These are phyloP conservation scores for Dactylonectria macrodidyma DNA, from an alignment of 2,329 filamentous ascomycete species.

Conservation along the genomic window DNA sequence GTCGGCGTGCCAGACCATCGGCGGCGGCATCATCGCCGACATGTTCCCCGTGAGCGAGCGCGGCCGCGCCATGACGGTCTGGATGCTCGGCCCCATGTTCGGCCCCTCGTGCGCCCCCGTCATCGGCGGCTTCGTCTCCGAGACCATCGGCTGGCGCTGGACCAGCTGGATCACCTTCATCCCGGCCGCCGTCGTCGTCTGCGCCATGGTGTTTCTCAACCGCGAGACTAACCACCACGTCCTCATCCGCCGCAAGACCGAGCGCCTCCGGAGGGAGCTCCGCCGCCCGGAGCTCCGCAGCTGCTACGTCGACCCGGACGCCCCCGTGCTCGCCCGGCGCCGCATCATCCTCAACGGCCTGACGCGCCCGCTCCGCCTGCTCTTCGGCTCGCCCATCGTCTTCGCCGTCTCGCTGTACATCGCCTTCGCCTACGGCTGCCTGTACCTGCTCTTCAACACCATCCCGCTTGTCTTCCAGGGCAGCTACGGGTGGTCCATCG, in stretches of 20 bases:
- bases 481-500: conserved; percentile 62
- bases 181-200: conserved; percentile 48
- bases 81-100: conserved; percentile 71
- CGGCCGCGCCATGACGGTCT: conserved; percentile 65
- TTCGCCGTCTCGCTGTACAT: conserved; percentile 64
- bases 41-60: conserved; percentile 64
- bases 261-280: conserved; percentile 61
- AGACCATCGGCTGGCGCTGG: conserved; percentile 68
- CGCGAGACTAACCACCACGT: conserved; percentile 62
- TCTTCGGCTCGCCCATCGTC: conserved; percentile 64
- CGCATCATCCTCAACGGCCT: conserved; percentile 63
- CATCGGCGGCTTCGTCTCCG: conserved; percentile 64
- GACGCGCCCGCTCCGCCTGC: conserved; percentile 66
- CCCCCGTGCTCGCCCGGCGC: conserved; percentile 40
- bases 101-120: conserved; percentile 66
- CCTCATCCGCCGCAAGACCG: conserved; percentile 65
- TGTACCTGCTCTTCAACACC: conserved; percentile 69
- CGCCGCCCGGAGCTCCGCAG: conserved; percentile 58
- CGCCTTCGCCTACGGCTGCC: conserved; percentile 66
- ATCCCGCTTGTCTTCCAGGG: conserved; percentile 65
- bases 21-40: conserved; percentile 69
- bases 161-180: conserved; percentile 68
- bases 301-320: conserved; percentile 60
- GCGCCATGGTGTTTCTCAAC: conserved; percentile 47
- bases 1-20: conserved; percentile 67